Conservation (phyloP, 2,329 filamentous ascomycete species). For the Talaromyces pinophilus region DNA sequence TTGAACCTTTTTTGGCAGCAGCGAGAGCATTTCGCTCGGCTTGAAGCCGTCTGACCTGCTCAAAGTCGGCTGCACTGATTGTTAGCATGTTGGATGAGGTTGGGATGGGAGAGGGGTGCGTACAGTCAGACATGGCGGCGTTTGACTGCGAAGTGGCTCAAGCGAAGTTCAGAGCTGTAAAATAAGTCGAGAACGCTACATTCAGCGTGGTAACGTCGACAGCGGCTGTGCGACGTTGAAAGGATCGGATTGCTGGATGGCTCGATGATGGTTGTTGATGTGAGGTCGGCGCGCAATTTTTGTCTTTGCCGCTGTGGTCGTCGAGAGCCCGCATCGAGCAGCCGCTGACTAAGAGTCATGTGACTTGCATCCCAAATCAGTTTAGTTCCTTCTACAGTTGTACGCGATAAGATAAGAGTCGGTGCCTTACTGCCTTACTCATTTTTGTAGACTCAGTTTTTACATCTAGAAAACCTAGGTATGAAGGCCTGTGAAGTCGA, state of each 20-base stretch:
- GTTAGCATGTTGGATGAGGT: conserved; percentile 29
- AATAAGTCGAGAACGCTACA: conserved; percentile 36
- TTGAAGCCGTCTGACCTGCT: conserved; percentile 82
- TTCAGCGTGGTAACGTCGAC: conserved; percentile 37
- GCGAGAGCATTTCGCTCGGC: conserved; percentile 85
- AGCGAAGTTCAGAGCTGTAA: conserved; percentile 33
- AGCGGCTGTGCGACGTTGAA: conserved; percentile 33
- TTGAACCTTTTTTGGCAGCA: conserved; percentile 76
- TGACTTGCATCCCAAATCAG: not conserved
- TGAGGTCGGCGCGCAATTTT: conserved; percentile 22
- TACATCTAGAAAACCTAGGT: too few species aligned
- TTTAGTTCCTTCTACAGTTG: not conserved
- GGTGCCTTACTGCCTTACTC: not conserved
- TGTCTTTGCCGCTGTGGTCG: conserved; percentile 10
- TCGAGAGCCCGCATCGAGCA: conserved; percentile 15
- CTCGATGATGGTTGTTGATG: conserved; percentile 6
- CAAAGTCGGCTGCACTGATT: conserved; percentile 68
- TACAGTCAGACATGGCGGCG: conserved; percentile 50
- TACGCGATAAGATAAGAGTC: not conserved
- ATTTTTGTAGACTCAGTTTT: too few species aligned
- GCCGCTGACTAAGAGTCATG: conserved; percentile 2
- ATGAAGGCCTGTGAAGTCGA: too few species aligned
- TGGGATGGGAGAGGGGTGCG: conserved; percentile 26
- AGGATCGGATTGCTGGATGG: conserved; percentile 10
- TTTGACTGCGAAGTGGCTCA: conserved; percentile 26